Base-by-base conservation (phyloP, 2,329 filamentous ascomycete genomes). In the Delphinella strobiligena region DNA sequence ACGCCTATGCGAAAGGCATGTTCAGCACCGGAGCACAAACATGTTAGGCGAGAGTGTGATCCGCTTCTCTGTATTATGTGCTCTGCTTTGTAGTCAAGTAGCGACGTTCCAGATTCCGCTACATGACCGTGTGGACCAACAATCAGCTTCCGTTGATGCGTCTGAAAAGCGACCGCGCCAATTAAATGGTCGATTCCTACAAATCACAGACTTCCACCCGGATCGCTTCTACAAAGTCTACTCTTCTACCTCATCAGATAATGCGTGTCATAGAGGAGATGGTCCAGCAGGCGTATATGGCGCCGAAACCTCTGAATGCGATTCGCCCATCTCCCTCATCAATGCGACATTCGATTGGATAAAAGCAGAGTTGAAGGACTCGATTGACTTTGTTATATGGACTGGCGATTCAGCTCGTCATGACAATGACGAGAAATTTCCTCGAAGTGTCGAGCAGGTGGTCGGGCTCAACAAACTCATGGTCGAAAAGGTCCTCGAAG, bases 181-280 rank as follows among this genome's bases (percentile, higher is more conserved):
- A 22, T 51, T 66, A 38, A 60, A 60, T 36, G 86, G 86, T 48
- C 76, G 75, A 56, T 93, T 93, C 64, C 69, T 93, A 55, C 86
- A 93, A 61, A 83, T 93, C 51, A 91, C 86, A 94, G 91, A 98
- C 63, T 74, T 96, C 51, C 91, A 98, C 54, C 86, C 87, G 34
- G 91, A 98, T 59, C 75, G 76, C 32, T 83, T 84, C 61, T 98
- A 95, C 69, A 80, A 85, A 60, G 61, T 74, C 5, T 81, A 88
- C 58, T 74, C 84, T 9, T 82, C 82, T 17, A 82, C 82, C 33
- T 68, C 73, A 29, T 69, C 75, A 49, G 71, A 74, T 19, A 63
- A 74, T 46, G 80, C 81, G 45, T 98, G 91, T 61, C 91, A 98
- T 56, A 72, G 79, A 41, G 79, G 80, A 43, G 66, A 75, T 43